Percentiles rank a stretch among this genome's conserved stretches.
phyloP scores from a whole-genome alignment of 129 eudicot genomes.

The Silybum marianum region DNA sequence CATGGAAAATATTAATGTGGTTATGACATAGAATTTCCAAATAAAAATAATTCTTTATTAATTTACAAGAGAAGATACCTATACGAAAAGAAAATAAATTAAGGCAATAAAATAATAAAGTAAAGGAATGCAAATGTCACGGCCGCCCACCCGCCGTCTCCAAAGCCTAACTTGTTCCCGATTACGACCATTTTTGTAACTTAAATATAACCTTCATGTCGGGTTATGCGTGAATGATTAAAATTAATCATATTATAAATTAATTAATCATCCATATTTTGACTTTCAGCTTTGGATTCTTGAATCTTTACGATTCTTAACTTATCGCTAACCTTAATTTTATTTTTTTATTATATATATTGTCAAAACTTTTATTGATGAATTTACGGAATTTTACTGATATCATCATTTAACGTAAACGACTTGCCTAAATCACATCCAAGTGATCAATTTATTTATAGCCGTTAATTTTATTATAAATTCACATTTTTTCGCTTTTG shows the following conservation, averaged over 20 bases:
- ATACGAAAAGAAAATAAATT: neutral
- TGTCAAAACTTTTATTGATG: no score
- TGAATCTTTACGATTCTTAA: conserved; percentile 13
- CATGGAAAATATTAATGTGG: no score
- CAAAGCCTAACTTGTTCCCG: conserved; percentile 33
- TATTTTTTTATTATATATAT: neutral
- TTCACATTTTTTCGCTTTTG: no score
- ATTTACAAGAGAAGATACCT: neutral
- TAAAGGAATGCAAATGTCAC: conserved; percentile 29
- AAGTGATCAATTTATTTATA: neutral
- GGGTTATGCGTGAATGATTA: conserved; percentile 40
- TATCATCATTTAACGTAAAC: neutral
- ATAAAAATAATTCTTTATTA: no score
- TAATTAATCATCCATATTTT: conserved; percentile 21
- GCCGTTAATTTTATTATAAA: no score
- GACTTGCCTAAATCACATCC: neutral
- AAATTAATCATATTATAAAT: neutral
- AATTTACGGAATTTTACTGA: neutral
- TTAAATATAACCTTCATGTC: conserved; percentile 27
- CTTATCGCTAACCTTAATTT: neutral
- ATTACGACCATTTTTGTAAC: conserved; percentile 24
- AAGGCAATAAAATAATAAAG: neutral
- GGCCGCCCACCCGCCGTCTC: conserved; percentile 36
- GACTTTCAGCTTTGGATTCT: conserved; percentile 24
- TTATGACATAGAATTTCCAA: no score